Base-by-base conservation (phyloP, 352 stramenopile species). In the Elongisporangium senticosum region DNA sequence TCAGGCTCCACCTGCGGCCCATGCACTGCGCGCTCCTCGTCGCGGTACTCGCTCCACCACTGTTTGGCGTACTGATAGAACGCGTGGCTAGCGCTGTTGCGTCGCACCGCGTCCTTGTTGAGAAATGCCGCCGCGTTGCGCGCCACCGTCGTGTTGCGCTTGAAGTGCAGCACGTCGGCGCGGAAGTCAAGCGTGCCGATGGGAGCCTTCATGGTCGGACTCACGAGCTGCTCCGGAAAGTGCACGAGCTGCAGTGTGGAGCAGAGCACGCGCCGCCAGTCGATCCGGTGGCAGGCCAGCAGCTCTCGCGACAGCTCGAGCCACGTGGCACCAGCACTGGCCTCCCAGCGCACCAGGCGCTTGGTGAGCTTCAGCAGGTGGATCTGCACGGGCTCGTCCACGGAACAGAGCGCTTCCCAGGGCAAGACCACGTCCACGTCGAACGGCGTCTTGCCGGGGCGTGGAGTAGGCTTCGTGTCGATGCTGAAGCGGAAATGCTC, bases 1-100 rank as follows among this genome's bases (percentile, higher is more conserved):
- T 47, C 53, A 1, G 47, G 6, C 10, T 72, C 51, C 4, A 63
- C 21, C 17, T 62, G 60, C 11, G 33, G 33, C 33, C 33, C 33
- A 17, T 43, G 33, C 33, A 43, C 33, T 15, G 33, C 33, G 15
- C 65, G 49, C 0, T 53, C 64, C 48, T 89, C 75, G 20, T 62
- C 76, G 21, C 64, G 72, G 51, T 87, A 93, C 49, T 93, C 82
- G 7, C 89, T 69, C 87, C 87, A 96, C 87, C 87, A 96, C 39
- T 83, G 71, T 51, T 90, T 90, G 4, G 83, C 83, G 56, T 92
- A 84, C 61, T 91, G 79, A 59, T 90, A 94, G 51, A 96, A 93
- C 22, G 71, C 67, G 19, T 87, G 77, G 10, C 71, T 75, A 13
- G 72, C 69, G 5, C 72, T 72, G 47, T 90, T 89, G 7, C 55